Base-by-base conservation (phyloP, 148 eudicot genomes). In the Tetragonia tetragonoides region DNA sequence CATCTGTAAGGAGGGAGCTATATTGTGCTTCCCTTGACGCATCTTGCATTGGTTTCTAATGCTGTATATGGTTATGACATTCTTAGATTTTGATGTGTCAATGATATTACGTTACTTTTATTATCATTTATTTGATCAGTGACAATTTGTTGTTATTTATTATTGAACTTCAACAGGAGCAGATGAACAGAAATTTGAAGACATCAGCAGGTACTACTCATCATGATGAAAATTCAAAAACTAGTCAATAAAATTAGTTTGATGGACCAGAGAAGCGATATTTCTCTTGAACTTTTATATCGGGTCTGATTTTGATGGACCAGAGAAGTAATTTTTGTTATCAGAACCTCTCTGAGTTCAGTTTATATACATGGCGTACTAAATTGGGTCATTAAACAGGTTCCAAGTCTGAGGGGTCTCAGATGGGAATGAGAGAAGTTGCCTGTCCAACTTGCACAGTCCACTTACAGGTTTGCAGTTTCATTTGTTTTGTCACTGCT, bases 391-490 rank as follows among this genome's bases (percentile, higher is more conserved):
- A 49, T 68, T 68, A 74, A 28, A 68, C 85, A 95, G 98, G 96
- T 80, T 78, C 70, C 14, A 87, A 74, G 74, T 70, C 88, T 75
- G 82, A 82, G 74, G 86, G 86, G 49, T 85, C 90, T 76, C 78
- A 82, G 72, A 79, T 68, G 38, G 85, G 78, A 68, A 89, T 88
- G 93, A 90, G 90, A 82, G 98, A 95, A 24, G 98, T 95, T 73
- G 98, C 86, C 4, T 95, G 98, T 80, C 98, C 98, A 57, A 95
- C 94, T 69, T 95, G 98, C 82, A 95, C 98, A 28, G 94, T 92
- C 62, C 97, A 95, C 81, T 81, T 95, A 78, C 96, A 95, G 98
- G 98, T 95, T 70, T 65, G 80, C 51, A 28, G 41, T 71, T 63
- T 53, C 24, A 51, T 23, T 51, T 72, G 2, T 1, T 6, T 54